Evolutionary conservation across 768 basidiomycete genomes (phyloP), one percentile per base, ranked within the genome.

Genomic region (Hypholoma sublateritium): DNA sequence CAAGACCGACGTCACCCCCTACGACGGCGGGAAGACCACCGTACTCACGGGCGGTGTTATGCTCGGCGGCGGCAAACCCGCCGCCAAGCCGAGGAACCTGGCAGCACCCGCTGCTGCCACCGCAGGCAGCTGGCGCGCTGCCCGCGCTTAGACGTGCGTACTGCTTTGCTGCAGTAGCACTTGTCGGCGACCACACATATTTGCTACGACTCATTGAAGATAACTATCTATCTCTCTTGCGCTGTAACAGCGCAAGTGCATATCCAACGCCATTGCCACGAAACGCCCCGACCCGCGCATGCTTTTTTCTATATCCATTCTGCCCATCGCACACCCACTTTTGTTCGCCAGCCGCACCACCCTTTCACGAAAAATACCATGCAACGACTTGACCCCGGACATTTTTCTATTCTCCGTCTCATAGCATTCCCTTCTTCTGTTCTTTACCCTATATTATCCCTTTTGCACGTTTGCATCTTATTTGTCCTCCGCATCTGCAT

Each of bases 21-120:
- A 93, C 64, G 90, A 93, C 62, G 90, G 89, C 55, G 91, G 91
- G 61, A 91, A 91, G 80, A 93, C 91, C 52, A 91, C 90, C 25
- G 90, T 92, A 49, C 83, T 93, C 63, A 91, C 90, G 2, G 91
- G 91, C 55, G 91, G 90, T 61, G 90, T 92, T 62, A 93, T 93
- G 91, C 87, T 93, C 59, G 90, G 89, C 49, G 78, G 76, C 48
- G 76, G 67, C 59, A 77, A 74, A 61, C 59, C 56, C 50, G 47
- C 68, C 35, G 39, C 55, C 59, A 70, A 69, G 65, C 47, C 69
- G 51, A 66, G 65, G 59, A 67, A 67, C 46, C 47, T 63, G 59
- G 60, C 65, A 49, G 65, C 55, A 57, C 68, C 51, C 67, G 73
- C 61, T 57, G 64, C 64, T 66, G 67, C 67, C 65, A 72, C 61